Base-by-base conservation (phyloP, 2,329 filamentous ascomycete genomes). In the Emericellopsis atlantica region DNA sequence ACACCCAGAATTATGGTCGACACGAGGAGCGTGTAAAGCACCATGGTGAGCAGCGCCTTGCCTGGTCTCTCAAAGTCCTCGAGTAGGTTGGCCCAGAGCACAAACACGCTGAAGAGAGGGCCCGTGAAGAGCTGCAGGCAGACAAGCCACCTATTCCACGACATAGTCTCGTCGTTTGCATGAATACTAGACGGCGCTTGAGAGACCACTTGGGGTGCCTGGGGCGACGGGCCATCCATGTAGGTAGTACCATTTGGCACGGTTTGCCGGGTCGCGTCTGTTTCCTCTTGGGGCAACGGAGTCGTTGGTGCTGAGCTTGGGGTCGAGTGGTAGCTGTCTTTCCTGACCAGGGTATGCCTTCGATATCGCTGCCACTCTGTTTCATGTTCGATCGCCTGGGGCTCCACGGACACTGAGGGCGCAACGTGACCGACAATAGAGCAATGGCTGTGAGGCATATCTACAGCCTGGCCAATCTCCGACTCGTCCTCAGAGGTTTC, bases 121-220 rank as follows among this genome's bases (percentile, higher is more conserved):
- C 89, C 87, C 0, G 83, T 85, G 55, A 95, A 88, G 38, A 92
- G 71, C 53, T 98, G 93, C 9, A 92, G 60, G 11, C 80, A 76
- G 11, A 94, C 74, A 4, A 98, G 75, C 90, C 92, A 98, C 40
- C 88, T 76, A 52, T 89, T 94, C 89, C 92, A 96, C 24, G 79
- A 70, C 41, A 72, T 69, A 3, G 61, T 56, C 37, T 68, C 65
- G 9, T 64, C 57, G 24, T 59, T 48, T 40, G 53, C 47, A 37
- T 58, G 52, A 39, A 49, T 58, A n/a, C 47, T 43, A 5, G 57
- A 62, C 36, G 47, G 54, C 45, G 48, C 46, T 46, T 55, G 56
- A 2, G 59, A 63, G 18, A 10, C 23, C 23, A 9, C 14, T 9
- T 24, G 31, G 22, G 31, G 34, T 5, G 14, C 32, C 24, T 37